Percentiles rank a stretch among this genome's conserved stretches.
phyloP scores from a whole-genome alignment of 441 rosid genomes.

The Erodium trifolium region DNA sequence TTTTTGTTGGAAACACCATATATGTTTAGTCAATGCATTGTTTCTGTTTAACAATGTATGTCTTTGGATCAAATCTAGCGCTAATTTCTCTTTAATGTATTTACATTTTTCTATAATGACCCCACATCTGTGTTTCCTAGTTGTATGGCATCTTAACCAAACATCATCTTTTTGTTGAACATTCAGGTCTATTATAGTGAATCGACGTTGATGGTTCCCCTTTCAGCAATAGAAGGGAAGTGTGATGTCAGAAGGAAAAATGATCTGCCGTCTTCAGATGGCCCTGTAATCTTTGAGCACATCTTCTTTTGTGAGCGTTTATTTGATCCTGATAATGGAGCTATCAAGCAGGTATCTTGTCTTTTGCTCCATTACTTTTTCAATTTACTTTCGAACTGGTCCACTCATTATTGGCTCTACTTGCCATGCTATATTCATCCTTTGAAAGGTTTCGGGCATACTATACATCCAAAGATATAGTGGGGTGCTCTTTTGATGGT shows the following conservation, averaged over 20 bases:
- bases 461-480: neutral
- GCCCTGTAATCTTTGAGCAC: conserved; percentile 22
- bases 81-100: neutral
- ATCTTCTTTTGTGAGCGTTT: conserved; percentile 27
- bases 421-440: neutral
- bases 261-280: conserved; percentile 22
- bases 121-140: neutral
- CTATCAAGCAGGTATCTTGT: conserved; percentile 26
- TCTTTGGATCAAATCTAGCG: neutral
- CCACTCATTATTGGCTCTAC: neutral
- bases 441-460: neutral
- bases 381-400: neutral
- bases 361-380: neutral
- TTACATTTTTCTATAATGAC: neutral
- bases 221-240: conserved; percentile 26
- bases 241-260: conserved; percentile 28
- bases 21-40: neutral
- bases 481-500: neutral
- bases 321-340: conserved; percentile 26
- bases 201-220: conserved; percentile 14
- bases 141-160: neutral
- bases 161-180: neutral
- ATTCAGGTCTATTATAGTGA: conserved; percentile 30
- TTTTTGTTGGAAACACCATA: neutral
- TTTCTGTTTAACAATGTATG: neutral